Base-by-base conservation (phyloP, 441 rosid species). In the Biscutella laevigata region DNA sequence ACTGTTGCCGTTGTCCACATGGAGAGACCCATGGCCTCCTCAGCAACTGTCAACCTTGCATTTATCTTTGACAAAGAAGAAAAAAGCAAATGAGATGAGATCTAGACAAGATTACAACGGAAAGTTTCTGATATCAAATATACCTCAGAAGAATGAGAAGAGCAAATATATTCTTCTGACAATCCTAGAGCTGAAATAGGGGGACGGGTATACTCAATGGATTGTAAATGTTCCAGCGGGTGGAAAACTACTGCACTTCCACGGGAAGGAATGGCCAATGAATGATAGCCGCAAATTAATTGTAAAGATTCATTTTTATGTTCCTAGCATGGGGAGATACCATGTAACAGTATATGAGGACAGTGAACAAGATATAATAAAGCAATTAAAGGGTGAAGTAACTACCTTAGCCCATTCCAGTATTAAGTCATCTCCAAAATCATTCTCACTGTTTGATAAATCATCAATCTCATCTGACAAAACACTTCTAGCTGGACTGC, bases 1-100 rank as follows among this genome's bases (percentile, higher is more conserved):
- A 86, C 62, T n/a, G 99, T 84, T 67, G 95, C 94, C 9, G 86
- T 84, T 56, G 98, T 86, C 96, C 95, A 92, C 62, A 83, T 58
- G 30, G 98, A 86, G 56, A 92, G 88, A 13, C 94, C 76, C 71
- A 79, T 68, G 57, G 94, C 91, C 74, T 88, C 96, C 79, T 92
- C 96, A 44, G 94, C 89, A 64, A 81, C 87, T 60, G 89, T 76
- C 71, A 88, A 70, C 77, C 76, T 82, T 36, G 81, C 77, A 57
- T 77, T 73, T 50, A 73, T 86, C 94, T 85, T 79, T 60, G 57
- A 51, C 57, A 59, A 29, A 34, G 11, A 39, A 30, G 57, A 52
- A 64, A 67, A 45, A 40, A 27, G 25, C 55, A 6, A 49, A 45
- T 59, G 36, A 68, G 71, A 52, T 57, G 57, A 46, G 37, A 53